Evolutionary conservation across 306 rosid species (phyloP), one percentile per base, ranked within the genome.

Genomic region (Trifolium repens): DNA sequence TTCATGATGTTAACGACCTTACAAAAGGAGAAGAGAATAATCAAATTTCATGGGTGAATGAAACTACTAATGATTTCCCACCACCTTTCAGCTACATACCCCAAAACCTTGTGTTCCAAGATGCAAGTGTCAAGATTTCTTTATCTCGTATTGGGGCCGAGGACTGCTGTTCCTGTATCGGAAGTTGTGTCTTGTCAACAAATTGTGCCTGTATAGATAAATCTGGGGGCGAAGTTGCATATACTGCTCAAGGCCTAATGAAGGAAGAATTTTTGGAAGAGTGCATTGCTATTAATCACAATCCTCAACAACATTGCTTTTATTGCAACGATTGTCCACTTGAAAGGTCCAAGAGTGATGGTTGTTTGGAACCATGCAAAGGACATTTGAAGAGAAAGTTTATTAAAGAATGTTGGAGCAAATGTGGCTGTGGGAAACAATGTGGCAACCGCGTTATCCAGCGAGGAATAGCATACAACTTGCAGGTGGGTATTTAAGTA

Each of bases 391-490:
- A 84, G 86, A 90, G 92, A 80, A 88, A 84, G 52, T 88, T 92
- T 79, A 89, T 94, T 49, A 92, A 92, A 80, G 99, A 94, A 80
- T 94, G 99, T 73, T 94, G 99, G 99, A 80, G 84, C 73, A 94
- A 89, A 78, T 94, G 99, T 79, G 92, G 98, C 88, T 94, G 99
- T 76, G 83, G 72, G 55, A 89, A 80, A 75, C 90, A 81, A 58
- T 94, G 99, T 78, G 96, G 96, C 62, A 94, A 94, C 87, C 81
- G 98, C 72, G 85, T 89, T 75, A 91, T 91, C 66, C 99, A 94
- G 81, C 91, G 84, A 77, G 98, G 99, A 86, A 83, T 92, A 78
- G 84, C 88, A 59, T 83, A 74, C 83, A 92, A 84, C 30, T 82
- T 94, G 88, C 91, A 92, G 98, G 99, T 94, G 76, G 30, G 69